Evolutionary conservation across 306 rosid genomes (phyloP), one percentile per base, ranked within the genome.

Genomic region (Prunus padus): DNA sequence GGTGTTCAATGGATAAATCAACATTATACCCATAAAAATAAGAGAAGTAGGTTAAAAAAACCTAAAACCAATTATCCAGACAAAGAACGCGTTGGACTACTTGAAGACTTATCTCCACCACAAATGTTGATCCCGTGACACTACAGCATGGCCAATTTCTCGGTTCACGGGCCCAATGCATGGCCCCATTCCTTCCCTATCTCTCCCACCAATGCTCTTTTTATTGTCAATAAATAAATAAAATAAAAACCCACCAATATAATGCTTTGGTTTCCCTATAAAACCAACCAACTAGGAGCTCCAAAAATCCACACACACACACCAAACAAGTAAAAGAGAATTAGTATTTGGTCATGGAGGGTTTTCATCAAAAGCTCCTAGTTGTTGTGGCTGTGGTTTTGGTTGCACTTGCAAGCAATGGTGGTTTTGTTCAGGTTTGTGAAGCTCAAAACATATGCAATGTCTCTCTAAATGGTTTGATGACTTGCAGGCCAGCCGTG

Each of bases 401-500:
- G n/a, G 44, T 71, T 45, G 67, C 73, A 14, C 20, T 66, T 9
- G 63, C 80, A 33, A 50, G 76, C 82, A 51, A 54, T 30, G 37
- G n/a, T 13, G 73, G 62, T 1, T 52, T 52, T 5, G 37, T 76
- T 19, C 66, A 73, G 26, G 76, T 75, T 15, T 30, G 63, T 0
- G 42, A 80, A 49, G 87, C 79, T 3, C 83, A 84, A 65, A 50
- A 56, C 79, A 76, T 89, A 45, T 89, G 93, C 88, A 83, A 87
- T 13, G 84, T 87, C 26, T 23, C 93, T 50, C 0, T 33, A 8
- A 69, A 44, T 31, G 80, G 67, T 11, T 67, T 89, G 3, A 69
- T 82, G 84, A 25, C 76, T 5, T 89, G 94, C 87, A 76, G 57
- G 81, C 77, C 91, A 1, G 65, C 94, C 0, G 94, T 84, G 76